phyloP scores from a whole-genome alignment of 2,329 filamentous ascomycete species.

The Moelleriella libera region DNA sequence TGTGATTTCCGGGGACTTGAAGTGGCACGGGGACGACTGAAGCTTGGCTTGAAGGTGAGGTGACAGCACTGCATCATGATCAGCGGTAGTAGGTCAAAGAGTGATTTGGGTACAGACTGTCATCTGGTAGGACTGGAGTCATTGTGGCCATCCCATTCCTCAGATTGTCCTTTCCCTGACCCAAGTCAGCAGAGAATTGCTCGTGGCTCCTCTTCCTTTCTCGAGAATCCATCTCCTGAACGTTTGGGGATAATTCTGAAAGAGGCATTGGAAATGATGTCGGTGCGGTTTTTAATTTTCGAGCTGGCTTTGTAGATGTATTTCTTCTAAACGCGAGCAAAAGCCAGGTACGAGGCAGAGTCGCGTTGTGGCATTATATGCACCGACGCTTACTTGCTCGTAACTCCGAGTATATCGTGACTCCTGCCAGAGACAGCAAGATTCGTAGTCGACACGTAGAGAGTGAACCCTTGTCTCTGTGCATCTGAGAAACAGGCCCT shows the following conservation, averaged over 20 bases:
- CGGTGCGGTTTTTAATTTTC: too few species aligned
- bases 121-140: neutral
- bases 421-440: too few species aligned
- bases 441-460: too few species aligned
- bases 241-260: neutral
- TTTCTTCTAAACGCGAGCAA: too few species aligned
- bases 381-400: too few species aligned
- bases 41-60: conserved; percentile 4
- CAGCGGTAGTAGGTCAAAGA: too few species aligned
- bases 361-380: too few species aligned
- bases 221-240: neutral
- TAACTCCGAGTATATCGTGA: too few species aligned
- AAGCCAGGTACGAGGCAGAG: too few species aligned
- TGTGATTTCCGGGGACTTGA: conserved; percentile 20
- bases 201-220: neutral
- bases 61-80: neutral
- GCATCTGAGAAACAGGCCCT: too few species aligned
- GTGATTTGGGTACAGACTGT: neutral
- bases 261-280: neutral
- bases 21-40: conserved; percentile 12
- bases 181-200: neutral
- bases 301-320: too few species aligned
- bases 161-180: neutral
- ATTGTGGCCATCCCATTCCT: neutral
- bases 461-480: too few species aligned